Base-by-base conservation (phyloP, 1,139 yeast genomes). In the Pichia terricola region DNA sequence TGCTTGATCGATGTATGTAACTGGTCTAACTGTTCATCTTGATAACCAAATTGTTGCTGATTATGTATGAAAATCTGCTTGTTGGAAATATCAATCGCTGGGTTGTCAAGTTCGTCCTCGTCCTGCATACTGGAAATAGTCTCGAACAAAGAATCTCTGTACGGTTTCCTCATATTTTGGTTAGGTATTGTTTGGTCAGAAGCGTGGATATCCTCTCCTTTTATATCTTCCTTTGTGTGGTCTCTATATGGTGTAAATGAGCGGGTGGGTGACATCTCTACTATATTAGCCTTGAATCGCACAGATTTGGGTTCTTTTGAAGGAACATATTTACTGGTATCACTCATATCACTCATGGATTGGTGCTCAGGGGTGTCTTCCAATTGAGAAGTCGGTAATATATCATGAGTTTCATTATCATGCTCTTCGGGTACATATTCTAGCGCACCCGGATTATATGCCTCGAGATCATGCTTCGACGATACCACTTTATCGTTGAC, bases 41-140 rank as follows among this genome's bases (percentile, higher is more conserved):
- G 95, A 38, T 71, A 60, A 10, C 62, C 48, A 40, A 81, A 53
- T 43, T 73, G 73, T 53, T 80, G 87, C 54, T 83, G 85, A 56
- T 86, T 89, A 51, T 72, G 76, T 11, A 79, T 79, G 59, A 78
- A 79, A 41, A 83, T 54, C 46, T 74, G 77, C 39, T 67, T 75
- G 52, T 77, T 75, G 8, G 73, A 61, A 37, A 65, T 39, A 26
- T 44, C 46, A 32, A 48, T 38, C 5, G 43, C 16, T 4, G 46
- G 43, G 34, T 37, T 43, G 31, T 46, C 50, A 39, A 3, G 9
- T 2, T 33, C 11, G 11, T 32, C 26, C 22, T 41, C 22, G 26
- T 41, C 45, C 28, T 43, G 11, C 11, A 10, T 35, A 25, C n/a
- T 42, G 28, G 39, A 33, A 11, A 31, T n/a, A 11, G 45, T 43